Conservation (phyloP, 306 rosid genomes). For the Gastrolobium villosum region DNA sequence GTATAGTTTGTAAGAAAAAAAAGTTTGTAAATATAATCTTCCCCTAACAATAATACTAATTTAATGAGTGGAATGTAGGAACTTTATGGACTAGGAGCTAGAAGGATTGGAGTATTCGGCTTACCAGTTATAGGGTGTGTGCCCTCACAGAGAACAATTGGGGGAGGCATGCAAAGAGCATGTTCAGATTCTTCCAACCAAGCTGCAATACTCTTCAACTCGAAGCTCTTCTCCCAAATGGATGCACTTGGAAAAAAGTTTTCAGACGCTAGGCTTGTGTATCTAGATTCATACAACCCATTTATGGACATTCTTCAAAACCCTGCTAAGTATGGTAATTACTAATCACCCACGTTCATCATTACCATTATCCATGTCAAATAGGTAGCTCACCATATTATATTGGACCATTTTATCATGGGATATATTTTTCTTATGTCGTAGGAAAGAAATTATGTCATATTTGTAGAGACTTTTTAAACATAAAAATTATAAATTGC, state of each 20-base stretch:
- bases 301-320: conserved; percentile 59
- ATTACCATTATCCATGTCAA: neutral
- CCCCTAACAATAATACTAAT: neutral
- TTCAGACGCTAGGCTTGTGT: conserved; percentile 67
- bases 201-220: conserved; percentile 75
- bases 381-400: neutral
- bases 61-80: conserved; percentile 51
- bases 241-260: conserved; percentile 46
- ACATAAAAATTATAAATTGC: no score
- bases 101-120: conserved; percentile 74
- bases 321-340: conserved; percentile 66
- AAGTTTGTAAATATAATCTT: no score
- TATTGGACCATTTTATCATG: neutral
- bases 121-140: conserved; percentile 77
- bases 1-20: no score
- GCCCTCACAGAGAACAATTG: conserved; percentile 77
- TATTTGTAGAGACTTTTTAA: no score
- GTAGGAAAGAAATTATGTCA: no score
- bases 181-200: conserved; percentile 59
- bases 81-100: conserved; percentile 73
- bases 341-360: neutral
- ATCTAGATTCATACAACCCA: conserved; percentile 62
- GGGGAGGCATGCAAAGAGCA: conserved; percentile 54
- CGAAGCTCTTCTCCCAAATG: conserved; percentile 62
- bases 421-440: no score